These are phyloP conservation scores for Hyparrhenia diplandra DNA, from an alignment of 176 grass and related monocot genomes.

Conservation along the genomic window DNA sequence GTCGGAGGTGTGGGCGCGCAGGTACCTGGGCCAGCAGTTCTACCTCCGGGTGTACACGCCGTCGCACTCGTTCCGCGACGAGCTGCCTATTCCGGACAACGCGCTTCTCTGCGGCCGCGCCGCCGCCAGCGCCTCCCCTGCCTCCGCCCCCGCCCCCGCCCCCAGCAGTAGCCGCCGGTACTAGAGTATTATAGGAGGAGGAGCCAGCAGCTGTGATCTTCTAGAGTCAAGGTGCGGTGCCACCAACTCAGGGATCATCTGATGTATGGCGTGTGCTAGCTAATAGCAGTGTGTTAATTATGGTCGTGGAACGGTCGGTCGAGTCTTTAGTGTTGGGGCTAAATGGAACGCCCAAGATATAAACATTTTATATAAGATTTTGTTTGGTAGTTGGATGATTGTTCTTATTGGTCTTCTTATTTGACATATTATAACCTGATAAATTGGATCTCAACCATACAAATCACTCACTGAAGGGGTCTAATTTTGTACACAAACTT, in stretches of 20 bases:
- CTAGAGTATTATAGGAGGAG: neutral
- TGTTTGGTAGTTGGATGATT: neutral
- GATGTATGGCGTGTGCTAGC: too few species aligned
- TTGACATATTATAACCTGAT: neutral
- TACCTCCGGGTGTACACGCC: conserved; percentile 83
- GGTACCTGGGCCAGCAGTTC: conserved; percentile 79
- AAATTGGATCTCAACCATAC: neutral
- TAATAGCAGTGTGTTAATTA: too few species aligned
- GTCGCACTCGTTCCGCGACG: conserved; percentile 55
- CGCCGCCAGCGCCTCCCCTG: too few species aligned
- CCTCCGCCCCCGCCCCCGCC: too few species aligned
- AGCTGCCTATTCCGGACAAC: conserved; percentile 64
- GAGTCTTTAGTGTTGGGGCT: neutral
- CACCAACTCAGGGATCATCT: neutral
- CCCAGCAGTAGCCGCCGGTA: neutral
- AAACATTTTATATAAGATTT: neutral
- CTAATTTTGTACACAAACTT: too few species aligned
- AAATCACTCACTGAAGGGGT: too few species aligned
- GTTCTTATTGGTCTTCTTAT: neutral
- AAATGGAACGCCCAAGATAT: neutral
- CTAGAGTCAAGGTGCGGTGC: neutral
- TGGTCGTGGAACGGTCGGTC: neutral
- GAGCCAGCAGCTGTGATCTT: too few species aligned
- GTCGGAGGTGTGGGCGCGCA: conserved; percentile 62
- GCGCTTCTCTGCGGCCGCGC: conserved; percentile 68